Evolutionary conservation across 2,329 filamentous ascomycete species (phyloP).

Genomic region (Fusarium verrucosum): DNA sequence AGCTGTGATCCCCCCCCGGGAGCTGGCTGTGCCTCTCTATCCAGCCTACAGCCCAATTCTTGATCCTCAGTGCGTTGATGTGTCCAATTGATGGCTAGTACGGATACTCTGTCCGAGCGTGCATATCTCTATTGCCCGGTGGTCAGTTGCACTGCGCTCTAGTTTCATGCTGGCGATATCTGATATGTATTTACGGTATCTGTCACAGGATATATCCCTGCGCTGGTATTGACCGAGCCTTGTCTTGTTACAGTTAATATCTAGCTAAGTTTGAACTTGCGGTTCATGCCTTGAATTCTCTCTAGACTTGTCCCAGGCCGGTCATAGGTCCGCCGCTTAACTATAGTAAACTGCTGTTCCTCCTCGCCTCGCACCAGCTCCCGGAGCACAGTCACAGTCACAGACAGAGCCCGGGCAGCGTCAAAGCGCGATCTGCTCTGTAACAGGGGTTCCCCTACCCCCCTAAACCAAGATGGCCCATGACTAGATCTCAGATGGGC

Average conservation of each 20-base stretch:
- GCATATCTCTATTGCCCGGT: slow-evolving; percentile 2
- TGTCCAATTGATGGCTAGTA: slow-evolving; percentile 1
- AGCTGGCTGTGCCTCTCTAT: neutral
- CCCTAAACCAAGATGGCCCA: neutral
- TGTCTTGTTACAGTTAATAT: too few relatives aligned
- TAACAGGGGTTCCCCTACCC: neutral
- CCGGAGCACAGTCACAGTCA: neutral
- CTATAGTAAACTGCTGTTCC: slow-evolving; percentile 1
- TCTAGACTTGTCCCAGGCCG: neutral
- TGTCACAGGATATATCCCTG: neutral
- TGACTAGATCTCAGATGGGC: neutral
- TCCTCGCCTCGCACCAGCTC: neutral
- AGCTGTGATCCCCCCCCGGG: neutral
- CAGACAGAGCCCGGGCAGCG: slow-evolving; percentile 7
- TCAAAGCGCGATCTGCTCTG: slow-evolving; percentile 32
- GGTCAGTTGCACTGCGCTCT: neutral
- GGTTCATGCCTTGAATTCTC: neutral
- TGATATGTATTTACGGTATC: too few relatives aligned
- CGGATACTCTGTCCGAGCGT: slow-evolving; percentile 1
- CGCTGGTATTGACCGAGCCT: neutral
- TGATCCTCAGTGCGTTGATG: neutral
- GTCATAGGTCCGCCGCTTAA: slow-evolving; percentile 3
- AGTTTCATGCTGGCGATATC: neutral
- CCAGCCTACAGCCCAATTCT: neutral
- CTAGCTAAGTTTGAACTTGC: neutral